Evolutionary conservation across 257 asterid species (phyloP), one percentile per base, ranked within the genome.

Genomic region (Handroanthus guayacan): DNA sequence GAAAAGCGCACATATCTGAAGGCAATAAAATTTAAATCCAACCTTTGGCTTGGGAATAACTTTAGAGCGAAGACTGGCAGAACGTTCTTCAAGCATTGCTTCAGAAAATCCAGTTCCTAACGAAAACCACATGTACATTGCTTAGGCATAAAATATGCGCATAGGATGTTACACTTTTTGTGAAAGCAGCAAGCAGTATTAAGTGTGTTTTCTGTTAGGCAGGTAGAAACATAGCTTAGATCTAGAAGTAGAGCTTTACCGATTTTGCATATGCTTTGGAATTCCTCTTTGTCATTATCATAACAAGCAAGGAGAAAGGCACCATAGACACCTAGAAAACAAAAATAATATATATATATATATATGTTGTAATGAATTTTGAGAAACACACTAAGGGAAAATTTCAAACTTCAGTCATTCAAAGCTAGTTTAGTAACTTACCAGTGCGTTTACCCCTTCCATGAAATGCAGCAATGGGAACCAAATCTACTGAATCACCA

Each of bases 251-350:
- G 55, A 68, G 72, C 78, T 70, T 71, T 85, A 95, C 98, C 99
- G 52, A 95, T 91, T 90, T 95, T 93, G 75, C 99, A 95, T 62
- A 95, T 95, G 88, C 91, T 95, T 80, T 95, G 99, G 71, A 81
- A 95, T 75, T 95, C 98, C 86, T 95, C 97, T 48, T 89, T 93
- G 83, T 82, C 86, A 70, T 71, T 75, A 84, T 93, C 99, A 82
- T 95, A 93, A 83, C 98, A 93, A 82, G 97, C 98, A 71, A 95
- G 95, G 81, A 93, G 99, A 82, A 95, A 95, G 78, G 98, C 93
- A 39, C 98, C 98, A 74, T 93, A 95, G 60, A 86, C 89, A 81
- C 99, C 99, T 93, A 78, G 58, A 76, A 68, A 72, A 74, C 31
- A 48, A 75, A 82, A 52, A 20, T 55, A 36, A 60, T 2, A 78